These are phyloP conservation scores for Scytalidium lignicola DNA, from an alignment of 2,329 filamentous ascomycete genomes.

Conservation along the genomic window DNA sequence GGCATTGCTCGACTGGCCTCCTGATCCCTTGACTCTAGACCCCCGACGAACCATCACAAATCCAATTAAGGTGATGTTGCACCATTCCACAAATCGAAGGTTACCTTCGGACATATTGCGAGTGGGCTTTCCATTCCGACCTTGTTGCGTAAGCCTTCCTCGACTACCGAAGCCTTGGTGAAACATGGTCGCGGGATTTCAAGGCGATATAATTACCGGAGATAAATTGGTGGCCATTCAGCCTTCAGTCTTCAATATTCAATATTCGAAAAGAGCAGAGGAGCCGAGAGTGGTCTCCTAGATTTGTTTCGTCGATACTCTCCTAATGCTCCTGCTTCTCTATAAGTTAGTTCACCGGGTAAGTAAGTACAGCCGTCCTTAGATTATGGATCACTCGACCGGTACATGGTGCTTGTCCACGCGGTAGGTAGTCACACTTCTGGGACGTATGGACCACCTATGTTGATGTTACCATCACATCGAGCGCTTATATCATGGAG, in stretches of 20 bases:
- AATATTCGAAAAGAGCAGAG: no score
- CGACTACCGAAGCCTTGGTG: background rate
- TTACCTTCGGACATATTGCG: background rate
- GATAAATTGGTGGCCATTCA: no score
- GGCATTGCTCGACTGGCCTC: background rate
- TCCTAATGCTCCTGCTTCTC: no score
- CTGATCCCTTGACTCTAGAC: background rate
- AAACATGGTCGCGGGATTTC: background rate
- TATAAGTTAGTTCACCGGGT: no score
- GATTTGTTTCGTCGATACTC: no score
- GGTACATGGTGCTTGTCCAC: no score
- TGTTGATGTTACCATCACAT: background rate
- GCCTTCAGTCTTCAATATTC: no score
- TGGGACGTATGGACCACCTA: background rate
- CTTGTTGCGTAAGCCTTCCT: background rate
- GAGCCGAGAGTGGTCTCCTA: no score
- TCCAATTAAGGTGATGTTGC: background rate
- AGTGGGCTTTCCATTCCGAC: background rate
- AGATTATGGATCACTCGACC: no score
- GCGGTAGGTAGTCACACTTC: no score
- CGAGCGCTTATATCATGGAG: background rate
- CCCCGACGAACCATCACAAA: background rate
- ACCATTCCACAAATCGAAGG: background rate
- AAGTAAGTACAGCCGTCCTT: no score
- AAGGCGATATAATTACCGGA: no score